Base-by-base conservation (phyloP, 345 rosid genomes). In the Pistacia integerrima region DNA sequence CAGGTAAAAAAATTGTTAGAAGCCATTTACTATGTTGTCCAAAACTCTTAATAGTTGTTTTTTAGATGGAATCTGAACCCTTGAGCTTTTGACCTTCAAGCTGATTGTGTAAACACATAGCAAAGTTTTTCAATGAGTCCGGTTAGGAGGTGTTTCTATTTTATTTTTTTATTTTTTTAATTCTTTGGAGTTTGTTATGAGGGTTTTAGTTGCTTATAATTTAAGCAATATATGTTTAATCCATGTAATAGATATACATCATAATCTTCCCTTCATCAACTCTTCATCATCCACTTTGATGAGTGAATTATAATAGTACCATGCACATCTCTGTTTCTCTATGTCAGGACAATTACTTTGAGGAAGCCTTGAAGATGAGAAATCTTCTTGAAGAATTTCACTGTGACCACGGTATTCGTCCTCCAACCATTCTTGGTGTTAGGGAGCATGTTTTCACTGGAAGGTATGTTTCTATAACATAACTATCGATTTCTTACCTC, bases 391-490 rank as follows among this genome's bases (percentile, higher is more conserved):
- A 93, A 82, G 99, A 95, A 82, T 95, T 95, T 60, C 88, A 88
- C 64, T 38, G 79, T 74, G 89, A 92, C 82, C 98, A 95, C 79
- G 99, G 99, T 51, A 88, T 90, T 80, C 97, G 83, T 72, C 85
- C 94, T 79, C 90, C 99, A 77, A 92, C 97, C n/a, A 95, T 95
- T 88, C 96, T 95, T 83, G 99, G 99, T 80, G 98, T 95, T 72
- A 82, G 99, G 84, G 99, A 95, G 82, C 94, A 95, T 76, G 94
- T 95, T 71, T 95, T 95, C 78, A 95, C 99, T 0, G 99, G 99
- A 88, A 92, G 99, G 99, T 89, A 80, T 71, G 73, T 59, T 38
- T 80, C 22, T 61, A 9, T 54, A 52, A 7, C 18, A 17, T 71
- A 49, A 38, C 64, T 71, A 25, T 74, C 68, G 46, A n/a, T 76